Conservation (phyloP, 306 rosid species). For the Purshia tridentata region DNA sequence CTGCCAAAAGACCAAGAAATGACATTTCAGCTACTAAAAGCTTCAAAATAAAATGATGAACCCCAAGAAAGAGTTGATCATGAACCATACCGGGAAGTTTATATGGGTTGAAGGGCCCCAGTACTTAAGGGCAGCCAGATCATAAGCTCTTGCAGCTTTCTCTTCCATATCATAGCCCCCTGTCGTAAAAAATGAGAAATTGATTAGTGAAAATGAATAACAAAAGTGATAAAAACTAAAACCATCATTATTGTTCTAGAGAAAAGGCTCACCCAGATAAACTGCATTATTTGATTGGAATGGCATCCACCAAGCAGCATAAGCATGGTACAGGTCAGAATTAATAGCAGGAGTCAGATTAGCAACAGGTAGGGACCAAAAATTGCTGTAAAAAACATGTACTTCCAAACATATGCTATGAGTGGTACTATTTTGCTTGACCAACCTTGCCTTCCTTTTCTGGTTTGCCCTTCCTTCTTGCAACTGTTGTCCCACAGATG, state of each 20-base stretch:
- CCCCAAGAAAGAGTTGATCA: not conserved
- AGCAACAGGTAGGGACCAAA: slow-evolving; percentile 28
- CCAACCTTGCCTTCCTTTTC: slow-evolving; percentile 99
- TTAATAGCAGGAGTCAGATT: slow-evolving; percentile 40
- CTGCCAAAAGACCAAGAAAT: slow-evolving; percentile 36
- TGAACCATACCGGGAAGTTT: slow-evolving; percentile 65
- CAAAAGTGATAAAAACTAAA: not conserved
- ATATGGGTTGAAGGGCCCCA: slow-evolving; percentile 97
- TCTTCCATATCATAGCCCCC: slow-evolving; percentile 99
- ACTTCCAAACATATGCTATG: slow-evolving; percentile 22
- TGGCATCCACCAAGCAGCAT: slow-evolving; percentile 33
- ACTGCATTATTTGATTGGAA: slow-evolving; percentile 55
- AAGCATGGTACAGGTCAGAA: slow-evolving; percentile 36
- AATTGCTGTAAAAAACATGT: not conserved
- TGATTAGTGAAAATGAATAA: not conserved
- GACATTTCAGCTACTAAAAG: not conserved
- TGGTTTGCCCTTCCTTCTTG: slow-evolving; percentile 97
- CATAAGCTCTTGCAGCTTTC: slow-evolving; percentile 98
- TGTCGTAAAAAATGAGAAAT: slow-evolving; percentile 25
- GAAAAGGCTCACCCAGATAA: slow-evolving; percentile 65
- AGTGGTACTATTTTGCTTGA: slow-evolving; percentile 7
- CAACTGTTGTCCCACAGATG: slow-evolving; percentile 99
- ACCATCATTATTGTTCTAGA: not conserved
- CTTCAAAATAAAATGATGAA: not conserved
- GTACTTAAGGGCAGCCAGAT: slow-evolving; percentile 94